Conservation (phyloP, 148 eudicot genomes). For the Rhododendron griersonianum region DNA sequence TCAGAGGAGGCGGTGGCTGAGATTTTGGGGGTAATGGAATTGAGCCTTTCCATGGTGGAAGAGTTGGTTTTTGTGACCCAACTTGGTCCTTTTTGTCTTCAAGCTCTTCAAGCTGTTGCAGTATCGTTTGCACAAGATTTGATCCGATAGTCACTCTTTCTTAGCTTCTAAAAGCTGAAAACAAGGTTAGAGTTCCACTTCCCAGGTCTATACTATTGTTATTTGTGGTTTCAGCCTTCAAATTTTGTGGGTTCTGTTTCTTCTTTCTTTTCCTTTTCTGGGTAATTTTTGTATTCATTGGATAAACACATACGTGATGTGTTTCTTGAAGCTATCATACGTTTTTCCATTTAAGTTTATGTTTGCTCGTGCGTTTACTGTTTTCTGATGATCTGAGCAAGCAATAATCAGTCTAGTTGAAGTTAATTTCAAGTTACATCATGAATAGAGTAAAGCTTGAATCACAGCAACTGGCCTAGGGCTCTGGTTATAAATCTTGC, state of each 20-base stretch:
- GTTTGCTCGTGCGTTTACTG: background rate
- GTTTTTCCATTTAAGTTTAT: background rate
- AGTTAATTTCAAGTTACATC: background rate
- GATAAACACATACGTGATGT: background rate
- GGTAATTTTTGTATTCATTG: background rate
- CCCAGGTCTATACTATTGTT: background rate
- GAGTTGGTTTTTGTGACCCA: background rate
- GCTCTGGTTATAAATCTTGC: background rate
- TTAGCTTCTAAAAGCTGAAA: conserved; percentile 3
- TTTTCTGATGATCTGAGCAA: background rate
- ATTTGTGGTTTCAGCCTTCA: background rate
- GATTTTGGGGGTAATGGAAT: conserved; percentile 14
- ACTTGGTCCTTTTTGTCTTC: background rate
- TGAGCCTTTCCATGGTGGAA: conserved; percentile 16
- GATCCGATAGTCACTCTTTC: conserved; percentile 4
- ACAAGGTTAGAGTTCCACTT: conserved; percentile 12
- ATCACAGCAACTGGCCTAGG: background rate
- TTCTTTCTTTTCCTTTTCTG: background rate
- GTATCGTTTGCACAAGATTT: background rate
- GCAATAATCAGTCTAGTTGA: background rate
- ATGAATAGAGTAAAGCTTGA: background rate
- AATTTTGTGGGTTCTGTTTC: background rate
- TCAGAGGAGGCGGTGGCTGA: conserved; percentile 22
- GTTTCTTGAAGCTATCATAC: background rate
- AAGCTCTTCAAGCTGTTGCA: conserved; percentile 1